Conservation (phyloP, 2,329 filamentous ascomycete species). For the Tolypocladium sp. region DNA sequence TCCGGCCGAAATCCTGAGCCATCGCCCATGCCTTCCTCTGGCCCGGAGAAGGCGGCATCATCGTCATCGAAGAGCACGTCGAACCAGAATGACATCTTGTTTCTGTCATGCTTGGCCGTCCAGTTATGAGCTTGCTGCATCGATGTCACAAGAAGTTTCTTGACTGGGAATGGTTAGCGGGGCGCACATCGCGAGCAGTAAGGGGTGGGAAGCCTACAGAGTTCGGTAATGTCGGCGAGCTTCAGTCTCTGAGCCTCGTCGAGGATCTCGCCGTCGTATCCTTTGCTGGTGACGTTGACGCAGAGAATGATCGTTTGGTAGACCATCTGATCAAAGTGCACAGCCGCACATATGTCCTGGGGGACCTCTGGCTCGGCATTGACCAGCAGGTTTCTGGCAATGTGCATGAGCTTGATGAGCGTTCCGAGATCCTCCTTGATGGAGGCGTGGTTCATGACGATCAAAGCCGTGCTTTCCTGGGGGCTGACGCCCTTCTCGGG, state of each 20-base stretch:
- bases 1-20: conserved; percentile 44
- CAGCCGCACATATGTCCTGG: conserved; percentile 55
- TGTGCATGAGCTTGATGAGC: conserved; percentile 59
- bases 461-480: conserved; percentile 52
- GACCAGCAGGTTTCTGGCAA: conserved; percentile 55
- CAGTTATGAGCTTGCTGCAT: conserved; percentile 61
- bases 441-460: conserved; percentile 51
- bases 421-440: conserved; percentile 55
- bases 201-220: conserved; percentile 37
- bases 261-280: conserved; percentile 54
- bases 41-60: conserved; percentile 33
- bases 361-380: conserved; percentile 56
- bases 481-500: conserved; percentile 48
- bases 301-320: conserved; percentile 58
- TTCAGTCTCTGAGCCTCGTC: conserved; percentile 49
- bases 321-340: conserved; percentile 57
- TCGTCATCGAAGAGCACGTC: conserved; percentile 56
- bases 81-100: conserved; percentile 63
- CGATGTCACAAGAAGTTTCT: conserved; percentile 56
- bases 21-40: conserved; percentile 43
- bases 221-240: conserved; percentile 53
- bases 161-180: conserved; percentile 32
- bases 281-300: conserved; percentile 58
- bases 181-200: not conserved
- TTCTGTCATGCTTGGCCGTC: conserved; percentile 59